Conservation (phyloP, 2,329 filamentous ascomycete genomes). For the Fonsecaea monophora region DNA sequence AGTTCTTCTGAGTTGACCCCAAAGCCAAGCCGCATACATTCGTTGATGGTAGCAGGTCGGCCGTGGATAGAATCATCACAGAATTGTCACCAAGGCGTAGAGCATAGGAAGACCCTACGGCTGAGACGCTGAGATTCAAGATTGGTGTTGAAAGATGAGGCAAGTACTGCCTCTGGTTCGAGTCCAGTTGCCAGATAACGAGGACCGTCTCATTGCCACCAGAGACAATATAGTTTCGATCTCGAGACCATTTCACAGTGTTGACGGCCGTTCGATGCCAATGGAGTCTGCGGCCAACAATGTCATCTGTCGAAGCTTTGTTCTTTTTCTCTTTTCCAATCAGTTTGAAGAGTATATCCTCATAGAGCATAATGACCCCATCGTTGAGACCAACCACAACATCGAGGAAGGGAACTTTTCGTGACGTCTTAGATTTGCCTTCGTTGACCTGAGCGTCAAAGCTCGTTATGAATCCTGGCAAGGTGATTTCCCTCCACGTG, state of each 20-base stretch:
- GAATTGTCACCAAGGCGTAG: conserved; percentile 92
- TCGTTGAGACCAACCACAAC: conserved; percentile 77
- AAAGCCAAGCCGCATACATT: conserved; percentile 69
- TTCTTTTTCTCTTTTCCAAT: conserved; percentile 52
- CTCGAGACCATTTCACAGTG: conserved; percentile 86
- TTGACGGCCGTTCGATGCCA: conserved; percentile 90
- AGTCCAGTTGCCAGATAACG: conserved; percentile 92
- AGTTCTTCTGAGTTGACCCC: conserved; percentile 36
- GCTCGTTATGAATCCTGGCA: conserved; percentile 69
- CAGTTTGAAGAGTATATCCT: conserved; percentile 70
- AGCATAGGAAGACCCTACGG: conserved; percentile 78
- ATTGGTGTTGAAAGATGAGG: conserved; percentile 90
- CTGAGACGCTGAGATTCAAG: conserved; percentile 82
- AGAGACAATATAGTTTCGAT: conserved; percentile 94
- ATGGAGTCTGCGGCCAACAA: conserved; percentile 72
- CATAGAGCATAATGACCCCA: conserved; percentile 82
- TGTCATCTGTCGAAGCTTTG: conserved; percentile 47
- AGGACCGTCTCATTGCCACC: conserved; percentile 89
- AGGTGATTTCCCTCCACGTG: conserved; percentile 61
- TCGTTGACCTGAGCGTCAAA: conserved; percentile 57
- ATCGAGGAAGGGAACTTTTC: conserved; percentile 63
- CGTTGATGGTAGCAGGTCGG: conserved; percentile 82
- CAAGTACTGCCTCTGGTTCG: conserved; percentile 78
- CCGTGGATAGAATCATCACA: conserved; percentile 85
- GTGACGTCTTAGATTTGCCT: conserved; percentile 38